phyloP scores from a whole-genome alignment of 495 filamentous ascomycete species.

The Lasiosphaeria miniovina region DNA sequence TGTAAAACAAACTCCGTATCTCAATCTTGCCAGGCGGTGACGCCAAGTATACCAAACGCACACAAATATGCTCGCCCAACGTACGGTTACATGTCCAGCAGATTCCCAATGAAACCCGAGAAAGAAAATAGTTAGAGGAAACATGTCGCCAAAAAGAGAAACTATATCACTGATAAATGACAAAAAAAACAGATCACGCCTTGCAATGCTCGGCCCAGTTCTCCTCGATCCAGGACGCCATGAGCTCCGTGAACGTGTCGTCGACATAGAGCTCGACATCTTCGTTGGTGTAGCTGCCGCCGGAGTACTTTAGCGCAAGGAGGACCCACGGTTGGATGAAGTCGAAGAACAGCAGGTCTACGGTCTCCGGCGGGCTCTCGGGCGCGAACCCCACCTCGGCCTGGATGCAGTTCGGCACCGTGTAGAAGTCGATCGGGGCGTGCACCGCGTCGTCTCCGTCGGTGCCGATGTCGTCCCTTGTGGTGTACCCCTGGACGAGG shows the following conservation, averaged over 20 bases:
- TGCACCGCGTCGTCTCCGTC: slow-evolving; percentile 93
- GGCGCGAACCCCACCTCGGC: slow-evolving; percentile 55
- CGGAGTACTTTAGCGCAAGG: slow-evolving; percentile 65
- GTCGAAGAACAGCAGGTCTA: slow-evolving; percentile 88
- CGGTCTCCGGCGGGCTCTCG: slow-evolving; percentile 54
- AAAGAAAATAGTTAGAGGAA: too few species aligned
- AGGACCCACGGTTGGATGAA: slow-evolving; percentile 82
- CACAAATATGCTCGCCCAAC: too few species aligned
- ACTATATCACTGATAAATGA: neutral
- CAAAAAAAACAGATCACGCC: neutral
- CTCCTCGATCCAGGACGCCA: slow-evolving; percentile 72
- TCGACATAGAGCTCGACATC: slow-evolving; percentile 66
- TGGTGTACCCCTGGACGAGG: slow-evolving; percentile 80
- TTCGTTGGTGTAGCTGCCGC: slow-evolving; percentile 50
- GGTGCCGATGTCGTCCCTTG: slow-evolving; percentile 74
- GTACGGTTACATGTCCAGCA: too few species aligned
- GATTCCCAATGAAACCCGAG: too few species aligned
- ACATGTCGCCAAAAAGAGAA: neutral
- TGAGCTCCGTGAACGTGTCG: slow-evolving; percentile 68
- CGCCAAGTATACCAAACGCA: too few species aligned
- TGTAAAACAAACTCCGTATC: too few species aligned
- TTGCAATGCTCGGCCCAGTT: slow-evolving; percentile 57
- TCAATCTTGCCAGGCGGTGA: too few species aligned
- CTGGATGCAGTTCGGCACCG: slow-evolving; percentile 79
- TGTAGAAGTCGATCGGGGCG: slow-evolving; percentile 66